Percentiles rank a stretch among this genome's conserved stretches.
phyloP scores from a whole-genome alignment of 306 rosid genomes.

The Trichosanthes truncata region DNA sequence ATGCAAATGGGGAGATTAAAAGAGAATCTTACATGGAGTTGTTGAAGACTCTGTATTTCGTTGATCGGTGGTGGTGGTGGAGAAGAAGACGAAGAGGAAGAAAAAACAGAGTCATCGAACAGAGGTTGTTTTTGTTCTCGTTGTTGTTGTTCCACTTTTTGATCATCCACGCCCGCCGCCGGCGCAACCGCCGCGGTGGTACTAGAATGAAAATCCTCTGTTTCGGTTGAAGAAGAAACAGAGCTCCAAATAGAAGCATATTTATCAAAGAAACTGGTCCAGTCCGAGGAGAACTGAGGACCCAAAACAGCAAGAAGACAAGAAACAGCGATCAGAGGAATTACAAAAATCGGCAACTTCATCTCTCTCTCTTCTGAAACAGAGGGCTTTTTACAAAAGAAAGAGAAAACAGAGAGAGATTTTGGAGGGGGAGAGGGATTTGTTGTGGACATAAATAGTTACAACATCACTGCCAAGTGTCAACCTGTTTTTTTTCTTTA shows the following conservation, averaged over 20 bases:
- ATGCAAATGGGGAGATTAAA: background rate
- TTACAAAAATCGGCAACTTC: slow-evolving; percentile 22
- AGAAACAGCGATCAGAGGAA: slow-evolving; percentile 42
- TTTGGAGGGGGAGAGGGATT: background rate
- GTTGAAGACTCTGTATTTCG: slow-evolving; percentile 19
- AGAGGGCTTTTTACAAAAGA: background rate
- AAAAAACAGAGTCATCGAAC: slow-evolving; percentile 35
- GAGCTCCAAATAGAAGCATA: slow-evolving; percentile 17
- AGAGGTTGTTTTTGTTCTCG: background rate
- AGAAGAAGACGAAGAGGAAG: background rate
- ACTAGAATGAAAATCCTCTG: slow-evolving; percentile 23
- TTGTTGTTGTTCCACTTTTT: slow-evolving; percentile 18
- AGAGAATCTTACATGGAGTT: slow-evolving; percentile 27
- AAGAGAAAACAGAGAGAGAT: slow-evolving; percentile 3
- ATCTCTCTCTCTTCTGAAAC: background rate
- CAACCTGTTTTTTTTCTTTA: slow-evolving; percentile 26
- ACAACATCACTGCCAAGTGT: slow-evolving; percentile 44
- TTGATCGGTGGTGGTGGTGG: slow-evolving; percentile 36
- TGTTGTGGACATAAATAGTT: slow-evolving; percentile 48
- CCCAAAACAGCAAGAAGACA: slow-evolving; percentile 46
- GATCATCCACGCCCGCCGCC: too few relatives aligned
- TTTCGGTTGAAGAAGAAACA: slow-evolving; percentile 9
- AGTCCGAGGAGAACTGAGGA: slow-evolving; percentile 27
- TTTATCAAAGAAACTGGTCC: slow-evolving; percentile 14
- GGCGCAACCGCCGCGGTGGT: slow-evolving; percentile 21